Evolutionary conservation across 768 basidiomycete genomes (phyloP).

Genomic region (Pulveroboletus sp.): DNA sequence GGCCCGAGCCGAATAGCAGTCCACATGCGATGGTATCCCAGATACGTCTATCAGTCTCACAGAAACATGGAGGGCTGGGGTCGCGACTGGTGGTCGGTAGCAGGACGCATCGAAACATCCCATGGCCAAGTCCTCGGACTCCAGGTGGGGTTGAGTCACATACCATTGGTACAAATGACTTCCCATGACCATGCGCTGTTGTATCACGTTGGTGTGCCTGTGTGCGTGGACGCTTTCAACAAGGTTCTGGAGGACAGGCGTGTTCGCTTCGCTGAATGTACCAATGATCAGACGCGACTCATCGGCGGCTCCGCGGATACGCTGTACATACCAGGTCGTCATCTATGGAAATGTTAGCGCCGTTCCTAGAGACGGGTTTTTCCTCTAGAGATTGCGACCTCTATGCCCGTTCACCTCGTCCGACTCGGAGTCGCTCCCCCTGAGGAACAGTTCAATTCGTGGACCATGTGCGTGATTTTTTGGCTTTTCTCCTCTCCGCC

Average conservation of each 20-base stretch:
- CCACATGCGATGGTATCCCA: constrained; percentile 40
- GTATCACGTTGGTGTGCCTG: constrained; percentile 43
- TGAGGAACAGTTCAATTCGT: constrained; percentile 43
- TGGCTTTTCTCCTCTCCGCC: too few relatives aligned
- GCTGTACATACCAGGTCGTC: constrained; percentile 45
- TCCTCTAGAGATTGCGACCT: constrained; percentile 50
- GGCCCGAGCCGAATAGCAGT: constrained; percentile 18
- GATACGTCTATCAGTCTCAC: constrained; percentile 36
- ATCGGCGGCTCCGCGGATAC: constrained; percentile 50
- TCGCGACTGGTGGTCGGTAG: constrained; percentile 42
- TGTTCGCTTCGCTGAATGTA: constrained; percentile 35
- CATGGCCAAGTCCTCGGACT: constrained; percentile 10
- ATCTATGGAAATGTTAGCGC: constrained; percentile 40
- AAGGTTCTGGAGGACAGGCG: constrained; percentile 37
- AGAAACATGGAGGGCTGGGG: constrained; percentile 42
- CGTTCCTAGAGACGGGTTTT: constrained; percentile 47
- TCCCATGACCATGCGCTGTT: too few relatives aligned
- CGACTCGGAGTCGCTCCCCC: too few relatives aligned
- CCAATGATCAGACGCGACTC: constrained; percentile 34
- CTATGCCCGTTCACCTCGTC: constrained; percentile 45
- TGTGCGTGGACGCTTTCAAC: constrained; percentile 42
- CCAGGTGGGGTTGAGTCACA: constrained; percentile 41
- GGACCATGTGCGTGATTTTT: constrained; percentile 38
- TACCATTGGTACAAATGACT: too few relatives aligned
- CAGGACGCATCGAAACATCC: neutral